Base-by-base conservation (phyloP, 352 stramenopile species). In the Globisporangium middletonii region DNA sequence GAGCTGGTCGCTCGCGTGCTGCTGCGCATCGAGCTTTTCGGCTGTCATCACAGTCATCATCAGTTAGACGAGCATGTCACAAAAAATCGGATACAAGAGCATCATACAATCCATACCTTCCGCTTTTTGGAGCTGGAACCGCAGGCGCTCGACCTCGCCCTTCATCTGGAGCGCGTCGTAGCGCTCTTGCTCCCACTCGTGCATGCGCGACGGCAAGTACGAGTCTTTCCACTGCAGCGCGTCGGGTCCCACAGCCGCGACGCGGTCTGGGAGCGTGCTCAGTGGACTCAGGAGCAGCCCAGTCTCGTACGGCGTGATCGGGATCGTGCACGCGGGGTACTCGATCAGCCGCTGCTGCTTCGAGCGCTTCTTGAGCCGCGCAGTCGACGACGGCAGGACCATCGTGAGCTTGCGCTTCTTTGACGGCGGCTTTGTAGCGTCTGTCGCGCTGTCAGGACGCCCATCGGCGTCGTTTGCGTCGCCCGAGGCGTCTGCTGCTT, bases 101-200 rank as follows among this genome's bases (percentile, higher is more conserved):
- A 49, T 19, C 63, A 42, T 27, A 41, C 26, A 11, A 53, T 19
- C 48, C 59, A 42, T 72, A 89, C 79, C 76, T 77, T 92, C 76
- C 2, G 80, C 64, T 37, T 83, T 75, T 47, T 88, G 78, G 28
- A 92, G 60, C 57, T 89, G 78, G 55, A 89, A 92, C 15, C 72
- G 71, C 43, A 92, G 63, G 12, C 83, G 72, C 62, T 91, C 80
- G 55, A 92, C 75, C 50, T 92, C 83, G 53, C 80, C 83, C 55
- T 89, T 84, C 77, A 91, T 84, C 56, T 88, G 76, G n/a, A 90
- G 63, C 28, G 74, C 71, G 27, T 83, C 68, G 56, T 84, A 83
- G 15, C 83, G 78, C 23, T 92, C 83, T 57, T 88, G 61, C 59
- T 92, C 83, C 83, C 79, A 91, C 27, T 92, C 80, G 27, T 69